These are phyloP conservation scores for Trichophyton verrucosum DNA, from an alignment of 2,329 filamentous ascomycete species.

Conservation along the genomic window DNA sequence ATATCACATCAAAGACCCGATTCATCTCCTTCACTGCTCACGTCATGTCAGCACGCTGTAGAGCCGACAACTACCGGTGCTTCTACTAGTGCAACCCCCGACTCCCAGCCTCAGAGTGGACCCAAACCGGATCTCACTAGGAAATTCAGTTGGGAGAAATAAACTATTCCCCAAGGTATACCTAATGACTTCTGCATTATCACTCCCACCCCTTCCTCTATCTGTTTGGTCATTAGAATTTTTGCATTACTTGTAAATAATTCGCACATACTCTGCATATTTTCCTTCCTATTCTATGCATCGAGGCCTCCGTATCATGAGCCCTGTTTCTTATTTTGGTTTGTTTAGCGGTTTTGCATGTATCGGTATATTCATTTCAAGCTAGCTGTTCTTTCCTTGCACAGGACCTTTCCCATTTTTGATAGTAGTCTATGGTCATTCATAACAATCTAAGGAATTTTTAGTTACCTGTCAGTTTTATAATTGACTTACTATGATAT, in stretches of 20 bases:
- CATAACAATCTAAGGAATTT: too few species aligned
- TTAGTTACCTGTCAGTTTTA: too few species aligned
- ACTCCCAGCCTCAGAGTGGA: background rate
- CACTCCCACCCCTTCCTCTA: background rate
- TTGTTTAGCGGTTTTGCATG: background rate
- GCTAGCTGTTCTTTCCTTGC: background rate
- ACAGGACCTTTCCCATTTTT: background rate
- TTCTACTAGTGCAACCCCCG: too few species aligned
- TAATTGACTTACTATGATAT: too few species aligned
- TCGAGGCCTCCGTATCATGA: background rate
- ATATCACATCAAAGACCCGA: background rate
- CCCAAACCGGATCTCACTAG: background rate
- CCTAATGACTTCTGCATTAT: background rate
- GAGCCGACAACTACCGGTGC: background rate
- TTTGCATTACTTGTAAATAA: background rate
- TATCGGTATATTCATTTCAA: background rate
- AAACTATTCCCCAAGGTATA: background rate
- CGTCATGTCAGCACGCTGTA: background rate
- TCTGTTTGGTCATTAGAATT: background rate
- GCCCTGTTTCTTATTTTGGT: background rate
- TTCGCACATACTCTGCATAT: background rate
- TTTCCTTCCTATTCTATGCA: background rate
- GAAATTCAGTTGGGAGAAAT: slow-evolving; percentile 13
- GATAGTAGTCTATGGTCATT: background rate
- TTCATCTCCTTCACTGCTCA: background rate